Evolutionary conservation across 257 asterid species (phyloP).

Genomic region (Gardenia jasminoides): DNA sequence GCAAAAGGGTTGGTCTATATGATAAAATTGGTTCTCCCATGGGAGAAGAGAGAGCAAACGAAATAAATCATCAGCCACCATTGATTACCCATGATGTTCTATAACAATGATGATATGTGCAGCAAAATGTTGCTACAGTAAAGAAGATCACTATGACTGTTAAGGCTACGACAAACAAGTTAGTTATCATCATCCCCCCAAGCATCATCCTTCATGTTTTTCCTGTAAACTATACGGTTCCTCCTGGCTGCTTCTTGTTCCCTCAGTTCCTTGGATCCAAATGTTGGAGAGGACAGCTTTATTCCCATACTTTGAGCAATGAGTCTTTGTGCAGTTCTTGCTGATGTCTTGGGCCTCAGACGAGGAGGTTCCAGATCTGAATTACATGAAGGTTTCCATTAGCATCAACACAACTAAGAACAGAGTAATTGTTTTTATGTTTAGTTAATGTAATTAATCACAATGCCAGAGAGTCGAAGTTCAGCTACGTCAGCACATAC

Average conservation of each 20-base stretch:
- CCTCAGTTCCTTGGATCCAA: constrained; percentile 60
- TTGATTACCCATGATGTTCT: neutral
- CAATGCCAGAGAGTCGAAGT: too few species aligned
- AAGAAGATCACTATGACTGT: neutral
- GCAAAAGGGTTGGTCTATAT: too few species aligned
- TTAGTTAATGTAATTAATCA: neutral
- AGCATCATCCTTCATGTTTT: constrained; percentile 77
- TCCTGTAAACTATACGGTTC: constrained; percentile 67
- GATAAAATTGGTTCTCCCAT: neutral
- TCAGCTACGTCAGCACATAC: too few species aligned
- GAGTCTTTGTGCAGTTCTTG: constrained; percentile 83
- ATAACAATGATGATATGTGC: neutral
- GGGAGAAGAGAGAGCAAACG: neutral
- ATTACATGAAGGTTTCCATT: neutral
- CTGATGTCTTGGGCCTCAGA: constrained; percentile 89
- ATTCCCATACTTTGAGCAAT: constrained; percentile 90
- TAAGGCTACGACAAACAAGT: neutral
- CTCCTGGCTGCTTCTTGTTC: constrained; percentile 73
- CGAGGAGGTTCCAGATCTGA: constrained; percentile 90
- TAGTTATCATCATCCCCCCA: constrained; percentile 71
- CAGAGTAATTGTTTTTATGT: neutral
- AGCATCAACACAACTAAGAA: neutral
- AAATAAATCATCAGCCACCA: neutral
- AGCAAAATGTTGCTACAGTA: neutral
- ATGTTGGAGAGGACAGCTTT: constrained; percentile 49